phyloP scores from a whole-genome alignment of 768 basidiomycete species.

The Chalciporus pseudorubinellus region DNA sequence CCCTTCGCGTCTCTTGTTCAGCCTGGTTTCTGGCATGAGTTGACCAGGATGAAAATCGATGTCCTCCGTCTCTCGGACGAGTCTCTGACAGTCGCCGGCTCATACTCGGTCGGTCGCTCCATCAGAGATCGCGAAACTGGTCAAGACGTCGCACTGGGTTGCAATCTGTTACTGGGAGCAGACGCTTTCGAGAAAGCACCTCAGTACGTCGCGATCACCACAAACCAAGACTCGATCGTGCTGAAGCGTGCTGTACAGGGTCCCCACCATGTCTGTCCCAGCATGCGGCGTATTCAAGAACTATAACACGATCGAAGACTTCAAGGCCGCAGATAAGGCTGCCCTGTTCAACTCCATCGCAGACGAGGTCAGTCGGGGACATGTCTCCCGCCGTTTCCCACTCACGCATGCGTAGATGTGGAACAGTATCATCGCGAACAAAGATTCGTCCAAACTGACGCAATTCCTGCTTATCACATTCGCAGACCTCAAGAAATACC shows the following conservation, averaged over 20 bases:
- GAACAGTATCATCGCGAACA: constrained; percentile 53
- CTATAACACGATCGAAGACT: constrained; percentile 96
- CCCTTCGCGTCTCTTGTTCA: constrained; percentile 86
- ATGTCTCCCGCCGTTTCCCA: not conserved
- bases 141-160: constrained; percentile 67
- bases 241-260: constrained; percentile 30
- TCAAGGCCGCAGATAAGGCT: constrained; percentile 86
- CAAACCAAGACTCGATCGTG: not conserved
- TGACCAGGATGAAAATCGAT: constrained; percentile 88
- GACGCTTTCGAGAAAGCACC: constrained; percentile 56
- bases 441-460: constrained; percentile 57
- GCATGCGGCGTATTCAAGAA: constrained; percentile 80
- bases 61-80: constrained; percentile 80
- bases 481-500: constrained; percentile 97
- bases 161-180: constrained; percentile 59
- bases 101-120: constrained; percentile 68
- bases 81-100: constrained; percentile 58
- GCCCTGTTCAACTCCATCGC: constrained; percentile 75
- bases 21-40: constrained; percentile 90
- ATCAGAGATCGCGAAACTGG: constrained; percentile 78
- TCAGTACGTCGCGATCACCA: constrained; percentile 39
- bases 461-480: constrained; percentile 89
- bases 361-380: constrained; percentile 49
- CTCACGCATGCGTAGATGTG: constrained; percentile 53
- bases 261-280: constrained; percentile 46